Conservation (phyloP, 208 protist genomes). For the Phytomonas serpens region DNA sequence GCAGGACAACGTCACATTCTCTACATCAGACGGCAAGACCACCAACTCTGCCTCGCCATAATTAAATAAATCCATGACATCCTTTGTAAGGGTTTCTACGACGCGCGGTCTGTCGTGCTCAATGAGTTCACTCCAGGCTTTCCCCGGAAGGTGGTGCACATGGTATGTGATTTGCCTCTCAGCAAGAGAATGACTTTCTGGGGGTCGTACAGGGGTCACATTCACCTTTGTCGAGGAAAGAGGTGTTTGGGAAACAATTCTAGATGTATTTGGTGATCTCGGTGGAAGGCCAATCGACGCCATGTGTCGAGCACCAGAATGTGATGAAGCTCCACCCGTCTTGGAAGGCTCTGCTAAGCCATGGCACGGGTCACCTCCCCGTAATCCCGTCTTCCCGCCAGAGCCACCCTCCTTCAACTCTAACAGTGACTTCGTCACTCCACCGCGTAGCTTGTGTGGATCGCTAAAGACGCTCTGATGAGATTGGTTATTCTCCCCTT, state of each 20-base stretch:
- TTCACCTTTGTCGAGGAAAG: neutral
- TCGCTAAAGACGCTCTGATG: neutral
- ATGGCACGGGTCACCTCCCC: neutral
- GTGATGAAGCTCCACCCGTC: neutral
- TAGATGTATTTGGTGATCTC: neutral
- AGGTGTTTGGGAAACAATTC: neutral
- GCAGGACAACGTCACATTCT: constrained; percentile 17
- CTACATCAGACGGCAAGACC: constrained; percentile 18
- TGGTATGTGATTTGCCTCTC: constrained; percentile 17
- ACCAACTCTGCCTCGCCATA: constrained; percentile 15
- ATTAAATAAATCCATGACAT: constrained; percentile 38
- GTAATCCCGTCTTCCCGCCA: neutral
- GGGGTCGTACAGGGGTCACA: neutral
- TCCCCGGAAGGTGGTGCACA: constrained; percentile 26
- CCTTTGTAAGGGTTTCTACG: constrained; percentile 17
- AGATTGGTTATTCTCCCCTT: neutral
- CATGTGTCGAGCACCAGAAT: neutral
- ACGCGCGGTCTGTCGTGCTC: constrained; percentile 9
- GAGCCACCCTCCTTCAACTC: neutral
- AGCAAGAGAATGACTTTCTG: neutral
- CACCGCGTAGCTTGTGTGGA: neutral
- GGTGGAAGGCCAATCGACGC: neutral
- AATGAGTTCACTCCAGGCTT: constrained; percentile 24
- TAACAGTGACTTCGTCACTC: neutral
- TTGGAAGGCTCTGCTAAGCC: neutral